Evolutionary conservation across 2,329 filamentous ascomycete species (phyloP), one percentile per base, ranked within the genome.

Genomic region (Xylariales sp.): DNA sequence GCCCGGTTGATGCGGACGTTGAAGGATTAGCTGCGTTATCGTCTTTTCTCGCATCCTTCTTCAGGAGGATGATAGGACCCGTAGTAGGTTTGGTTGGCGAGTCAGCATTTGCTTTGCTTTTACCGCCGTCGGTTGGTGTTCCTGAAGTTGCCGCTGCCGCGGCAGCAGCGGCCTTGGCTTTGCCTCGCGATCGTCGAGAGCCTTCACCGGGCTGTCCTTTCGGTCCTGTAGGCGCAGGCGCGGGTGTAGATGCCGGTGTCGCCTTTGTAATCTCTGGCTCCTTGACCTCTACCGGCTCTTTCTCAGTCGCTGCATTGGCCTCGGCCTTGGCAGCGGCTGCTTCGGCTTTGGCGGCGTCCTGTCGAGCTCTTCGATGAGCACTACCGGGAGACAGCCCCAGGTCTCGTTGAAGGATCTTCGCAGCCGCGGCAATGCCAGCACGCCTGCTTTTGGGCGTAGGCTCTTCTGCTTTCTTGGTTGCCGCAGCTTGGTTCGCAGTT

Each of bases 341-440:
- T 15, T 80, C 76, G 2, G 72, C 67, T 56, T 79, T 78, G 11
- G 73, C 71, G 34, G 72, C 73, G 48, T 79, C 73, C 42, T 76
- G 72, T 6, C 77, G 72, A 13, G 76, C 75, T 52, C 74, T 73
- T 41, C 80, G 68, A 55, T 81, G 76, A 12, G 79, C 75, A 49
- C 74, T 78, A 25, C 77, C 77, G 10, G 78, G 76, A 41, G 75
- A 81, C 1, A 85, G 67, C 15, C 80, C 80, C 14, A 84, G 66
- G 44, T 85, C 81, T 23, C 81, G 74, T 55, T 83, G 79, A 14
- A 85, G 52, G 37, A 85, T 78, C 13, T 78, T 72, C 10, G 80
- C 79, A 10, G 81, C 79, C 7, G 78, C 76, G 20, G 78, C 70
- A 37, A 83, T 81, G n/a, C 72, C 76, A 5, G 73, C 72, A 29